Evolutionary conservation across 2,329 filamentous ascomycete genomes (phyloP).

Genomic region (Curvularia sp.): DNA sequence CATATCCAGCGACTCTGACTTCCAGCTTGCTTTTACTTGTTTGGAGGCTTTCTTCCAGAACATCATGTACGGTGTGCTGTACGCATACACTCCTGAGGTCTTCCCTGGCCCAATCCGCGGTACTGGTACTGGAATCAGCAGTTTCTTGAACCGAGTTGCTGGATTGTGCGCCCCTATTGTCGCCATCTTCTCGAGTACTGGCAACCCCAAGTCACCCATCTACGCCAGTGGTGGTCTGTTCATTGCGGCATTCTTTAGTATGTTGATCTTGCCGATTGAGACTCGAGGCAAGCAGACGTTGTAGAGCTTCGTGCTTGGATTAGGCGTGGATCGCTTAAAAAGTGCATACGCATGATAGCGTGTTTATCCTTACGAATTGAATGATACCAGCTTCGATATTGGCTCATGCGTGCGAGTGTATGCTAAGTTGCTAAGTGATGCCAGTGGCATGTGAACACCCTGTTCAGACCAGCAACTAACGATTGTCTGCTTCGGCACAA

Average conservation of each 20-base stretch:
- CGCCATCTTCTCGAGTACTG: conserved; percentile 56
- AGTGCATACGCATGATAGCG: background rate
- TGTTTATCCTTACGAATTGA: background rate
- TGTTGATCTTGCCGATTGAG: conserved; percentile 54
- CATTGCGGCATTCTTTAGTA: conserved; percentile 53
- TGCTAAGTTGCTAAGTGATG: background rate
- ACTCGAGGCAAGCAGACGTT: conserved; percentile 53
- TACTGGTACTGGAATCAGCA: conserved; percentile 74
- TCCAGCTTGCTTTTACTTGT: conserved; percentile 71
- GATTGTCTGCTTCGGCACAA: too few species aligned
- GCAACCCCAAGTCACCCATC: conserved; percentile 52
- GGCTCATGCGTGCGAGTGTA: background rate
- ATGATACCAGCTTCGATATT: background rate
- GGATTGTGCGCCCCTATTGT: conserved; percentile 74
- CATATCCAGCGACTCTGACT: conserved; percentile 62
- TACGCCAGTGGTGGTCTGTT: conserved; percentile 54
- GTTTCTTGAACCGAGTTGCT: conserved; percentile 71
- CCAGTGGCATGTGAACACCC: background rate
- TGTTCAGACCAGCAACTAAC: too few species aligned
- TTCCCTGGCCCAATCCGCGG: conserved; percentile 76
- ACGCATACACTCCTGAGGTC: conserved; percentile 78
- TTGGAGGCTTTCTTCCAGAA: conserved; percentile 72
- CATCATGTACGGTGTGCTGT: conserved; percentile 70
- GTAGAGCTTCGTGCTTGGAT: conserved; percentile 24
- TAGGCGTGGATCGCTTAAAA: background rate